phyloP scores from a whole-genome alignment of 2,329 filamentous ascomycete genomes.

The Botrytis pseudocinerea region DNA sequence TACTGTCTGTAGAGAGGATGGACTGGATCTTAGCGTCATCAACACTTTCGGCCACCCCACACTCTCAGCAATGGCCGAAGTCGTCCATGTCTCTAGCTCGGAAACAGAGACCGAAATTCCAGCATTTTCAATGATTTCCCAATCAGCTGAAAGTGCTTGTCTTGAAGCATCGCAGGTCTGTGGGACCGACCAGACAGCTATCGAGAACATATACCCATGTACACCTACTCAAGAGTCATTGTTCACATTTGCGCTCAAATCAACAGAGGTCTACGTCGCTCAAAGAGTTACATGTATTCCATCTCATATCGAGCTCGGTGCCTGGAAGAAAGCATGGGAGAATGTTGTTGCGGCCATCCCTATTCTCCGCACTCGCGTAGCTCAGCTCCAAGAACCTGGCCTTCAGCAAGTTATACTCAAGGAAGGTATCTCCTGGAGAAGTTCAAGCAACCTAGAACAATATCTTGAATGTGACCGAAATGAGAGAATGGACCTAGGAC shows the following conservation, averaged over 20 bases:
- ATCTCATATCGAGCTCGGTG: slow-evolving; percentile 29
- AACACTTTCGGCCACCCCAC: slow-evolving; percentile 47
- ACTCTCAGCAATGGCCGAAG: slow-evolving; percentile 48
- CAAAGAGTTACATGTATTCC: slow-evolving; percentile 30
- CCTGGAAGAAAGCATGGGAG: slow-evolving; percentile 40
- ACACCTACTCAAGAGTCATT: slow-evolving; percentile 45
- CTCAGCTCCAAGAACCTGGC: slow-evolving; percentile 39
- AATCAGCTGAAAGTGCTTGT: slow-evolving; percentile 28
- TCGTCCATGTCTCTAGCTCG: slow-evolving; percentile 27
- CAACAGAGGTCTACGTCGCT: slow-evolving; percentile 13
- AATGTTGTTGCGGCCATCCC: slow-evolving; percentile 34
- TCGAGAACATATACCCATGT: slow-evolving; percentile 46
- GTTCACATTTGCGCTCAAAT: slow-evolving; percentile 17
- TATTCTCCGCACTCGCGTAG: slow-evolving; percentile 43
- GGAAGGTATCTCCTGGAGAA: slow-evolving; percentile 30
- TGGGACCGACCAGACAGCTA: slow-evolving; percentile 35
- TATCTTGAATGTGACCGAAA: slow-evolving; percentile 29
- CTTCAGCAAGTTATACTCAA: slow-evolving; percentile 34
- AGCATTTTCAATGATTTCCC: slow-evolving; percentile 36
- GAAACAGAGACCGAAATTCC: slow-evolving; percentile 22
- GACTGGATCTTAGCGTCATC: slow-evolving; percentile 45
- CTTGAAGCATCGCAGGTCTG: slow-evolving; percentile 36
- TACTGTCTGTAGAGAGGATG: slow-evolving; percentile 39
- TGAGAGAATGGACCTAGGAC: slow-evolving; percentile 37
- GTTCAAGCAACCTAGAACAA: slow-evolving; percentile 32